Percentiles rank a stretch among this genome's conserved stretches.
Conservation (phyloP, 805 yeast species). For the Nematodospora valgi region DNA sequence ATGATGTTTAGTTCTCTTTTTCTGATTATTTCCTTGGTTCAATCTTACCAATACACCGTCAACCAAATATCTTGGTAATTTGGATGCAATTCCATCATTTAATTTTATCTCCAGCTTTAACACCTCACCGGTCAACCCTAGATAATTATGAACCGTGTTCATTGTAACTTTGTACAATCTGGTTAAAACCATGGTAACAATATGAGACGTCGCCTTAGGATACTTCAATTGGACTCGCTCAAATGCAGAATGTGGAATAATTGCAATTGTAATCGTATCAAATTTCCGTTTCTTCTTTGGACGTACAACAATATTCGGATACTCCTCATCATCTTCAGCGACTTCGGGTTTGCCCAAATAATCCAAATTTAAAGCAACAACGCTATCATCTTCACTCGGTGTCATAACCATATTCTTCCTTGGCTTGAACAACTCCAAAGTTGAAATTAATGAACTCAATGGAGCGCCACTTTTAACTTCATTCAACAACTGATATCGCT, state of each 20-base stretch:
- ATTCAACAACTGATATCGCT: slow-evolving; percentile 69
- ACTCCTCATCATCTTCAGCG: slow-evolving; percentile 2
- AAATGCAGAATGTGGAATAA: slow-evolving; percentile 85
- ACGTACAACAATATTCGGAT: slow-evolving; percentile 6
- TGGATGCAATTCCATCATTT: slow-evolving; percentile 35
- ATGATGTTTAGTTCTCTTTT: slow-evolving; percentile 5
- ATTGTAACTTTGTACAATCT: slow-evolving; percentile 87
- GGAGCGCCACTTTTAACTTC: slow-evolving; percentile 83
- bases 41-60: slow-evolving; percentile 50
- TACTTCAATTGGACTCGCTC: slow-evolving; percentile 64
- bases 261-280: slow-evolving; percentile 64
- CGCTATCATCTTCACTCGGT: slow-evolving; percentile 3
- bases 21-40: neutral
- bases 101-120: slow-evolving; percentile 69
- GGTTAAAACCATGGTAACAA: slow-evolving; percentile 87
- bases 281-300: slow-evolving; percentile 7
- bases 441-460: slow-evolving; percentile 75
- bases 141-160: slow-evolving; percentile 82
- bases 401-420: slow-evolving; percentile 2
- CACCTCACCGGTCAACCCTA: slow-evolving; percentile 81
- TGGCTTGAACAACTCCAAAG: slow-evolving; percentile 62
- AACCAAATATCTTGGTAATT: slow-evolving; percentile 61
- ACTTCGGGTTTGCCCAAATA: neutral
- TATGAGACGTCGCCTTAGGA: slow-evolving; percentile 90
- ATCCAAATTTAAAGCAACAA: slow-evolving; percentile 4